phyloP scores from a whole-genome alignment of 495 filamentous ascomycete genomes.

The Hypoxylon fuscum region DNA sequence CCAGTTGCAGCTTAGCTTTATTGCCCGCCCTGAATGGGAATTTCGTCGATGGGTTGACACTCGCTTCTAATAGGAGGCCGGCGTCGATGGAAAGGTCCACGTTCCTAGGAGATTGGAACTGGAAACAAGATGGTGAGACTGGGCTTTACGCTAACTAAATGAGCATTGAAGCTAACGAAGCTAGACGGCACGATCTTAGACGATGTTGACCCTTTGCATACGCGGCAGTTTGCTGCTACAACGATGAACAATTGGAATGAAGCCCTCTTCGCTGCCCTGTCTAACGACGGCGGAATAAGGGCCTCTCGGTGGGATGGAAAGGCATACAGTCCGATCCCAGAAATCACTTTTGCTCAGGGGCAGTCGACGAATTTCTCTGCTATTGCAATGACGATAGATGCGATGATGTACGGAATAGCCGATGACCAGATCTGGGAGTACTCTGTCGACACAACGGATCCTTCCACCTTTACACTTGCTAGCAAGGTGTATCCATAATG shows the following conservation, averaged over 20 bases:
- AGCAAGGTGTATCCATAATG: constrained; percentile 29
- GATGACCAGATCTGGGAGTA: constrained; percentile 38
- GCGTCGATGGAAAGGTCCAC: constrained; percentile 22
- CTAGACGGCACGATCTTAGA: constrained; percentile 30
- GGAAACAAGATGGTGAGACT: constrained; percentile 31
- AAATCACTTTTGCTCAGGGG: constrained; percentile 25
- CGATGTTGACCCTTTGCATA: constrained; percentile 18
- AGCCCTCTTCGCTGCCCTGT: constrained; percentile 17
- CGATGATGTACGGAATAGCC: constrained; percentile 36
- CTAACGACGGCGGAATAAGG: constrained; percentile 13
- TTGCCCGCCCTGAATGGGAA: constrained; percentile 12
- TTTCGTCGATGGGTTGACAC: constrained; percentile 23
- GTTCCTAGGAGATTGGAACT: constrained; percentile 19
- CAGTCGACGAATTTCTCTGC: constrained; percentile 35
- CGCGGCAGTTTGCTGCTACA: constrained; percentile 30
- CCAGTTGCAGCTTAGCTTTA: constrained; percentile 22
- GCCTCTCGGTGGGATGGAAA: constrained; percentile 24
- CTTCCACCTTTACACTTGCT: constrained; percentile 26
- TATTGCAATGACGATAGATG: constrained; percentile 35
- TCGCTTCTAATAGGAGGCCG: constrained; percentile 29
- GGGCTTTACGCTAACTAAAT: too few species aligned
- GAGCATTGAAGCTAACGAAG: background rate
- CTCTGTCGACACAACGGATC: constrained; percentile 27
- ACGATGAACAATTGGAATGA: constrained; percentile 30
- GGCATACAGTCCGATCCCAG: constrained; percentile 6